phyloP scores from a whole-genome alignment of 805 yeast species.

The Zygosaccharomyces bisporus region DNA sequence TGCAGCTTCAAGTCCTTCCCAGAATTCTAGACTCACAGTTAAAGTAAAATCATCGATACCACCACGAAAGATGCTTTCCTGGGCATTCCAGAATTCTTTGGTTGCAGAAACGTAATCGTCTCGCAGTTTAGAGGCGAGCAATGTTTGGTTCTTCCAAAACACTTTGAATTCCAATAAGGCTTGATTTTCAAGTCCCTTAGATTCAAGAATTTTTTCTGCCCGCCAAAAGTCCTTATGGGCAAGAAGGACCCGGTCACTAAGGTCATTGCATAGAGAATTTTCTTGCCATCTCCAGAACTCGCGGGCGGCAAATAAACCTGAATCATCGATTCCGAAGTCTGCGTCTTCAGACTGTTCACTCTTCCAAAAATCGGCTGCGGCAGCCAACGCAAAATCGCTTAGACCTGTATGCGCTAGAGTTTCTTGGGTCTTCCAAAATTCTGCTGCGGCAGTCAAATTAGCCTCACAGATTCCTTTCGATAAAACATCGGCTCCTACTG shows the following conservation, averaged over 20 bases:
- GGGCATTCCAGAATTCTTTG: not conserved
- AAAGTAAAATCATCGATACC: not conserved
- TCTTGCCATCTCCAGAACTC: no score
- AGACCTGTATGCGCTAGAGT: not conserved
- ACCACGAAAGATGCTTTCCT: not conserved
- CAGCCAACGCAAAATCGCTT: not conserved
- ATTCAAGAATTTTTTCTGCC: not conserved
- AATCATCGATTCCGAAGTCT: not conserved
- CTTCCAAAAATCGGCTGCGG: not conserved
- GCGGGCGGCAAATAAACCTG: not conserved
- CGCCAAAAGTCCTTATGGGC: not conserved
- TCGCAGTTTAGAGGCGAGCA: not conserved
- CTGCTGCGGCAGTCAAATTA: not conserved
- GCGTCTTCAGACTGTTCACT: not conserved
- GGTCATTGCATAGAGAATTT: no score
- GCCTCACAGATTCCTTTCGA: not conserved
- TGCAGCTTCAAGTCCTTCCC: not conserved
- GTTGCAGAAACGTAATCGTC: no score
- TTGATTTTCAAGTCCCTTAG: not conserved
- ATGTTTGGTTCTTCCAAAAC: not conserved
- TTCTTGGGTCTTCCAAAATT: conserved; percentile 3
- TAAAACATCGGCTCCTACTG: not conserved
- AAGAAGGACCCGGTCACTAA: no score
- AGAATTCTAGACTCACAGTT: not conserved
- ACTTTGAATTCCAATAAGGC: not conserved